Evolutionary conservation across 2,329 filamentous ascomycete genomes (phyloP).

Genomic region (Parasarocladium wereldwijsianum): DNA sequence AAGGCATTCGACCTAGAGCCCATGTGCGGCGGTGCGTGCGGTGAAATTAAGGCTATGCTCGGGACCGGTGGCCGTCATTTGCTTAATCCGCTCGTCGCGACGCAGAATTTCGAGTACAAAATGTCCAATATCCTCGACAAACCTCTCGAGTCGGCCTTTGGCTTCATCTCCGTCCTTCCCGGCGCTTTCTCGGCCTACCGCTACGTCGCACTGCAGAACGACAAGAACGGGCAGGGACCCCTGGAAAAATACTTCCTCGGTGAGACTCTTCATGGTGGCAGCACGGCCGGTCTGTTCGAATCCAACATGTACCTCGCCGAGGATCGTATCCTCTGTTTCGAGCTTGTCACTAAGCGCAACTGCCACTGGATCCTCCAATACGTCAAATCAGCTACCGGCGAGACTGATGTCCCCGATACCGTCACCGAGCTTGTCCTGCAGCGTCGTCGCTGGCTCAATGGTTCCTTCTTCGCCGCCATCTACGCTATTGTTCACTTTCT

Average conservation of each 20-base stretch:
- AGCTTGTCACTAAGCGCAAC: constrained; percentile 92
- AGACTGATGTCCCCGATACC: constrained; percentile 90
- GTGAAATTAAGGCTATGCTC: constrained; percentile 98
- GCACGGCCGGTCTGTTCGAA: constrained; percentile 89
- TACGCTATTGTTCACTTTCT: constrained; percentile 93
- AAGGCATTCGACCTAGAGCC: constrained; percentile 96
- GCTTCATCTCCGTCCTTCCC: constrained; percentile 91
- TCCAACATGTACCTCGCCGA: constrained; percentile 99
- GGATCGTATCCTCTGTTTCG: constrained; percentile 97
- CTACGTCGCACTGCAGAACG: constrained; percentile 87
- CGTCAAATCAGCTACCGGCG: constrained; percentile 91
- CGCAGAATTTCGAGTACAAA: constrained; percentile 99
- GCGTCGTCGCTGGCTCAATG: constrained; percentile 92
- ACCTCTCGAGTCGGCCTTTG: constrained; percentile 90
- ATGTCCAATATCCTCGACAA: constrained; percentile 99
- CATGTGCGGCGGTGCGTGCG: constrained; percentile 93
- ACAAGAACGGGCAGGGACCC: constrained; percentile 85
- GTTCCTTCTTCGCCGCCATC: constrained; percentile 93
- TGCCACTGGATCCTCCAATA: constrained; percentile 97
- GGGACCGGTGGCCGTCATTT: constrained; percentile 72
- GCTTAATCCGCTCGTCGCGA: constrained; percentile 83
- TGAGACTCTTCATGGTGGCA: constrained; percentile 86
- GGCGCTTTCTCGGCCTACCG: constrained; percentile 98
- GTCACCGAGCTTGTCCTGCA: constrained; percentile 94
- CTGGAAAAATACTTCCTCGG: constrained; percentile 95